Evolutionary conservation across 495 filamentous ascomycete species (phyloP), one percentile per base, ranked within the genome.

Genomic region (Talaromyces wortmannii): DNA sequence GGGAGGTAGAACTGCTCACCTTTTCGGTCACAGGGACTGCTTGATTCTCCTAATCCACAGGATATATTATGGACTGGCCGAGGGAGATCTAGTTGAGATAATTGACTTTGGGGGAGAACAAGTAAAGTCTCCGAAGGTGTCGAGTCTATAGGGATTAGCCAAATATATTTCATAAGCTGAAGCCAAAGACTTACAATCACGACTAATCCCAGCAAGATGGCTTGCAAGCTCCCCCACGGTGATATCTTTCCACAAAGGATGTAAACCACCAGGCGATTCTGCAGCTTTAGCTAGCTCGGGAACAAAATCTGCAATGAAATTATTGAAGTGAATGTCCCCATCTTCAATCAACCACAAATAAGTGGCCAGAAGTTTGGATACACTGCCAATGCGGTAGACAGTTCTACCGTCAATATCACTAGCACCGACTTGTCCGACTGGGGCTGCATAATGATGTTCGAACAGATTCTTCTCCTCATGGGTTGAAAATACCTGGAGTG

Each of bases 171-270:
- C 13, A 40, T 40, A 40, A 40, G 36, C 8, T 13, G 13, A 40
- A 10, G 13, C 33, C 43, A 56, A 47, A 12, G 56, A 60, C 48
- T 58, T 56, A 61, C 67, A 73, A 16, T 80, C 74, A 60, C 79
- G 65, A 13, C 69, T 57, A 29, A 79, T 68, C 5, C 78, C 82
- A 11, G 78, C 68, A 49, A 78, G 56, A 50, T 84, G 81, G 52
- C 73, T 75, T 0, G 78, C 78, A 31, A 85, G 58, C 12, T 73
- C 67, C 3, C 77, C 75, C 12, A 84, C 63, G 0, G 81, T 84
- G 33, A 83, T 66, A 17, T 78, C 71, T n/a, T 74, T 65, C 82
- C 82, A 85, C 6, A 57, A 57, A 40, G 36, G 36, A 8, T 40
- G 36, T 40, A 40, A 40, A 40, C 8, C 13, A 40, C 5, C 36